These are phyloP conservation scores for Ceratocystis ficicola DNA, from an alignment of 2,329 filamentous ascomycete genomes.

Conservation along the genomic window DNA sequence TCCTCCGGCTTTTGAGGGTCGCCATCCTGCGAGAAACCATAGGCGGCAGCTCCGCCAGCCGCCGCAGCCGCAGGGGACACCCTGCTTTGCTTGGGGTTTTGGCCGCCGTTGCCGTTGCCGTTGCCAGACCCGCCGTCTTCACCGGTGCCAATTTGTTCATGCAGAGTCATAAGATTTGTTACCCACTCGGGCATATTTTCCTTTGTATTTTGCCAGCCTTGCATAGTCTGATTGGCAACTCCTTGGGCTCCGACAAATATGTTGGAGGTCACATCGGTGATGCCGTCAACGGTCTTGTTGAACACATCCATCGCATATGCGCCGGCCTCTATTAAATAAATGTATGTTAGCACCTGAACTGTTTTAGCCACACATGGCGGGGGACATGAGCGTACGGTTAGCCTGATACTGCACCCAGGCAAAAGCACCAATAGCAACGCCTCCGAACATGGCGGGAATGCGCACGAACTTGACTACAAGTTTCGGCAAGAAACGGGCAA, in stretches of 20 bases:
- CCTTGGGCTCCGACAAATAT: conserved; percentile 61
- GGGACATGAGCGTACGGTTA: conserved; percentile 49
- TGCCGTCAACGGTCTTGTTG: conserved; percentile 58
- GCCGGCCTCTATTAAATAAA: conserved; percentile 33
- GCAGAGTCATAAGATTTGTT: conserved; percentile 53
- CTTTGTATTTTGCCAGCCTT: conserved; percentile 74
- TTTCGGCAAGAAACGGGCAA: conserved; percentile 61
- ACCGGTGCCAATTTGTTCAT: conserved; percentile 47
- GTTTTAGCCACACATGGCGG: no score
- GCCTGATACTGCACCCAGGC: conserved; percentile 97
- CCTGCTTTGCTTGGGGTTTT: conserved; percentile 48
- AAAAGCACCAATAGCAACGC: conserved; percentile 70
- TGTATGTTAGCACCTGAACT: background rate
- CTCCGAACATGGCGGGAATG: conserved; percentile 83
- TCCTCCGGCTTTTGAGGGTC: conserved; percentile 54
- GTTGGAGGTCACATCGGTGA: conserved; percentile 54
- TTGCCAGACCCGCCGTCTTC: conserved; percentile 41
- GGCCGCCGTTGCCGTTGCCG: conserved; percentile 37
- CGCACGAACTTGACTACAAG: conserved; percentile 81
- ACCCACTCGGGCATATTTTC: conserved; percentile 67
- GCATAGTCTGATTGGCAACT: conserved; percentile 65
- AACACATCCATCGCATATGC: conserved; percentile 52
- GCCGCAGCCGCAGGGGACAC: conserved; percentile 49
- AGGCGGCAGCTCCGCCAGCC: conserved; percentile 59
- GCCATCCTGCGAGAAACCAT: conserved; percentile 58